Conservation (phyloP, 768 basidiomycete genomes). For the Macrocybe gigantea region DNA sequence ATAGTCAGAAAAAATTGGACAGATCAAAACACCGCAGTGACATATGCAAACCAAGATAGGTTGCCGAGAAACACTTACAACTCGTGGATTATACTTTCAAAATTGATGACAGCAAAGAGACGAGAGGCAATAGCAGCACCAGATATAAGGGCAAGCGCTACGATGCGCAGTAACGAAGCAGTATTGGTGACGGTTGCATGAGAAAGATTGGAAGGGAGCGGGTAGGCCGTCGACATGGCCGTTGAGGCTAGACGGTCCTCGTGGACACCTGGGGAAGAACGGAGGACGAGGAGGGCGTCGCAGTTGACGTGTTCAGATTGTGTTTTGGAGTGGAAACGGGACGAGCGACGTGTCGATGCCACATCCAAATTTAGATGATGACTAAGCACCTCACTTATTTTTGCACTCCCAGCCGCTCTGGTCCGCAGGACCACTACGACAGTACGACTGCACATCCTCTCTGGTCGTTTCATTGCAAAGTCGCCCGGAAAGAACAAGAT, state of each 20-base stretch:
- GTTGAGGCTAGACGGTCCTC: slow-evolving; percentile 7
- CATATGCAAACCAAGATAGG: neutral
- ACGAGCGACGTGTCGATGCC: slow-evolving; percentile 14
- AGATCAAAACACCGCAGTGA: slow-evolving; percentile 9
- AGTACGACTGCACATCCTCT: too few relatives aligned
- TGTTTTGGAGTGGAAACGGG: neutral
- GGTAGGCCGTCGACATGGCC: slow-evolving; percentile 72
- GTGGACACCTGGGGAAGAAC: neutral
- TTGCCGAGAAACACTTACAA: slow-evolving; percentile 56
- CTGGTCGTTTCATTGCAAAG: too few relatives aligned
- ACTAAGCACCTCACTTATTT: slow-evolving; percentile 2
- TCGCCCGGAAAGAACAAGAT: too few relatives aligned
- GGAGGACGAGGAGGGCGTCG: neutral
- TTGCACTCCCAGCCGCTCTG: too few relatives aligned
- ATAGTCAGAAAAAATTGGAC: slow-evolving; percentile 21
- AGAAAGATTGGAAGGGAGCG: slow-evolving; percentile 66
- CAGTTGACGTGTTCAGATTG: neutral
- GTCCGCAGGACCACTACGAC: too few relatives aligned
- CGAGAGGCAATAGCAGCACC: slow-evolving; percentile 93
- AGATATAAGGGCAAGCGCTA: slow-evolving; percentile 87
- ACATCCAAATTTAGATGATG: slow-evolving; percentile 12
- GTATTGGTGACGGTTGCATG: slow-evolving; percentile 76
- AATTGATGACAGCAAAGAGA: slow-evolving; percentile 95
- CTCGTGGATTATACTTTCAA: slow-evolving; percentile 99
- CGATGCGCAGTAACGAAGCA: slow-evolving; percentile 84